Base-by-base conservation (phyloP, 2,329 filamentous ascomycete genomes). In the Sphaerulina populicola region DNA sequence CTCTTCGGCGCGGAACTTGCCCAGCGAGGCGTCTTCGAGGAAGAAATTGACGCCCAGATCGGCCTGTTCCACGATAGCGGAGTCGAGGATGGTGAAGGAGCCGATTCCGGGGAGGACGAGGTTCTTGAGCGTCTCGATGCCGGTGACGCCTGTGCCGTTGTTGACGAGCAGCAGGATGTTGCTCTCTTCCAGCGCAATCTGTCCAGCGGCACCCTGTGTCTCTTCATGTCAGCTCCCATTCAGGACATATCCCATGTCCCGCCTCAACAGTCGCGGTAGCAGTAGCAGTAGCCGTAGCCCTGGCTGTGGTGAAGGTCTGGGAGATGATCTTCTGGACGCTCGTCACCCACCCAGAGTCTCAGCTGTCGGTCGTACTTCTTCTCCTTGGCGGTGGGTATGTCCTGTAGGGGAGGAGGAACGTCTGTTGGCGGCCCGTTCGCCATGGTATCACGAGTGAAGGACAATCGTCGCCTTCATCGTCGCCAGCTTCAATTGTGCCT, bases 41-140 rank as follows among this genome's bases (percentile, higher is more conserved):
- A 98, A 98, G 76, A 98, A 98, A 71, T 98, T 98, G 56, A 96
- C 85, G 4, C 94, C 93, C 37, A 98, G 74, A 63, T 98, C 93
- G 38, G 82, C 76, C 60, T 94, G 84, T 1, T 74, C 75, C n/a
- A 98, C 90, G 2, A 77, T 68, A 1, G 82, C 79, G 6, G 85
- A 82, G 63, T 98, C 93, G 47, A 86, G 84, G 55, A 98, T 94
- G 0, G 88, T 94, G 68, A 96, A 98, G 23, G 82, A 80, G 7
- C 93, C 94, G 62, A 97, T 86, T 3, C 90, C 88, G 51, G 93
- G 93, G 7, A 98, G 74, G 2, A 98, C 87, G n/a, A 98, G 80
- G 66, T 98, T 98, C 76, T 98, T 98, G 55, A 98, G 77, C 0
- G 90, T 83, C 70, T 98, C 93, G 10, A 94, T 78, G 11, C 90